Base-by-base conservation (phyloP, 306 rosid species). In the Aeschynomene evenia region DNA sequence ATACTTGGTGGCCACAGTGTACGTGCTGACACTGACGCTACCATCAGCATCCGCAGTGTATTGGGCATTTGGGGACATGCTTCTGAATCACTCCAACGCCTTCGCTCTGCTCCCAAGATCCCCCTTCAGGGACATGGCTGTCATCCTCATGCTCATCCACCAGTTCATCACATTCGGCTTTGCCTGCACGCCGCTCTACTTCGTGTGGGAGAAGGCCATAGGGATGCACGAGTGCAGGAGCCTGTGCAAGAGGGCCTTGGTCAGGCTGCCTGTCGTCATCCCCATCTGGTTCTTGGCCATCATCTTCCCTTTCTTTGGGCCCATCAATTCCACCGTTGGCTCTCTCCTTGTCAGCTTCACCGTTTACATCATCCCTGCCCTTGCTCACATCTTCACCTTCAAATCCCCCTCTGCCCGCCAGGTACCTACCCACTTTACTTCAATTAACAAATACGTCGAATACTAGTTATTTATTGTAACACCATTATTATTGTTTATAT, bases 231-330 rank as follows among this genome's bases (percentile, higher is more conserved):
- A 83, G 22, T 94, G 98, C 76, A 94, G 85, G 81, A 94, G 98
- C 85, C 16, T 94, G 24, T 94, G 98, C 84, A 94, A 90, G 63
- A 85, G 98, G 10, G 97, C 98, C 2, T 89, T 96, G 21, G 97
- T 91, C 29, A 85, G 98, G 26, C 72, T 94, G 70, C 98, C 98
- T 0, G 98, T 94, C 53, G 98, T 94, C 16, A 78, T 94, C 12
- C 98, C 98, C 7, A 90, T 94, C 9, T 94, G 98, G 98, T 94
- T 94, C 79, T 69, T 94, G 80, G 98, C 98, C 55, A 94, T 94
- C 56, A 48, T 94, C 14, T 94, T 94, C 84, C 98, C 98, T 0
- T 94, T 94, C 77, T 94, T 94, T 19, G 98, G 98, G 0, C 98
- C 98, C 36, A 94, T 94, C 76, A 94, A 94, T 77, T 94, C 98